Base-by-base conservation (phyloP, 768 basidiomycete species). In the Clitopilus hobsonii region DNA sequence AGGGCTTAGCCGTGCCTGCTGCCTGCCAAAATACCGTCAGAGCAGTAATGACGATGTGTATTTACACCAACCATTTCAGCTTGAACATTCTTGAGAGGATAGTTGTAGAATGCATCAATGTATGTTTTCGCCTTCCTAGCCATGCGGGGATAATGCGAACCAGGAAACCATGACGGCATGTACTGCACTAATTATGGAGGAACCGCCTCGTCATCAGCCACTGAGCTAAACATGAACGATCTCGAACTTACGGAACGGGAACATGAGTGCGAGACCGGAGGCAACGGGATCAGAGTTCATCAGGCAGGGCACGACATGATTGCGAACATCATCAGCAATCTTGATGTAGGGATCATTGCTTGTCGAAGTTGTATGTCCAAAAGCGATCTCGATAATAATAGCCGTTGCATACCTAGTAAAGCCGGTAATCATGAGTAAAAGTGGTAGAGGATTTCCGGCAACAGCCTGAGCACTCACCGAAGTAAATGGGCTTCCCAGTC, bases 101-200 rank as follows among this genome's bases (percentile, higher is more conserved):
- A 62, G n/a, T 61, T 61, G 38, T 63, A 54, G 11, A 61, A 51
- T n/a, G 30, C 52, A 10, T 48, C 49, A 30, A 57, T 53, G 2
- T 45, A 28, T 2, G 55, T 29, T 7, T 16, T 45, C 25, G 54
- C 56, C 7, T 56, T 38, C 25, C 58, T 53, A 4, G 64, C 64
- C 45, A 54, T 50, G 3, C 38, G 36, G 3, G 62, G 60, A 16
- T 57, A 65, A 48, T 60, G 55, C 20, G 64, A 58, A 3, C 64
- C 64, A 16, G 64, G 64, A 27, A 65, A 61, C 64, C 64, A 65
- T n/a, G 62, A 63, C n/a, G 64, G 64, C 23, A 65, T 56, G 23
- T 63, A 55, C 28, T 56, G 55, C 18, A 65, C 63, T 48, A n/a
- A n/a, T n/a, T n/a, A n/a, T n/a, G n/a, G n/a, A n/a, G 22, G 36